phyloP scores from a whole-genome alignment of 805 yeast species.

The Cyberlindnera saturnus region DNA sequence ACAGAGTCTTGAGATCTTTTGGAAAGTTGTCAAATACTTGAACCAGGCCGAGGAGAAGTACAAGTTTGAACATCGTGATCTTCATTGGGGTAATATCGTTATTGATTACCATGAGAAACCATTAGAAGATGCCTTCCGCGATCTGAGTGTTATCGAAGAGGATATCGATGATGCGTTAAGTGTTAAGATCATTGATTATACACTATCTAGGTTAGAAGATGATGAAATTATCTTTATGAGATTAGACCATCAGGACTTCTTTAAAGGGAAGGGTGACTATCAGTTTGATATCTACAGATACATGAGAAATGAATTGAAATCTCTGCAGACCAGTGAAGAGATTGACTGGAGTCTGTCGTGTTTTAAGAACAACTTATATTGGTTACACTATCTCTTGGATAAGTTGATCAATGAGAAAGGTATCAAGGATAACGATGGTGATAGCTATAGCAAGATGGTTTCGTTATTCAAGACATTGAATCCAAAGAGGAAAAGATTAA shows the following conservation, averaged over 20 bases:
- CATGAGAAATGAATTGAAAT: conserved; percentile 36
- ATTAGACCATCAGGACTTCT: conserved; percentile 60
- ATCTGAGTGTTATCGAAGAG: conserved; percentile 16
- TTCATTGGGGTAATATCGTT: conserved; percentile 61
- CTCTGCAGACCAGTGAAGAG: conserved; percentile 15
- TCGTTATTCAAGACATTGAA: conserved; percentile 29
- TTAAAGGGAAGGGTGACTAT: conserved; percentile 53
- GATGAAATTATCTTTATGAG: conserved; percentile 39
- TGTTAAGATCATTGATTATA: conserved; percentile 53
- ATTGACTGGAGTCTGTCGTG: conserved; percentile 43
- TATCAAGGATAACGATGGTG: conserved; percentile 22
- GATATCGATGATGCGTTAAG: conserved; percentile 15
- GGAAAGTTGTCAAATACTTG: conserved; percentile 44
- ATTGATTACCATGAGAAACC: conserved; percentile 27
- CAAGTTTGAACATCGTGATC: conserved; percentile 66
- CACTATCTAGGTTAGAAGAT: conserved; percentile 45
- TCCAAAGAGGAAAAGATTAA: conserved; percentile 26
- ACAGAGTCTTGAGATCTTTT: conserved; percentile 40
- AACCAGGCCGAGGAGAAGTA: conserved; percentile 44
- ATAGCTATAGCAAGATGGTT: conserved; percentile 22
- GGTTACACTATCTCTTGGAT: conserved; percentile 60
- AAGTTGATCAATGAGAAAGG: conserved; percentile 39
- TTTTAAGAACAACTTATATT: conserved; percentile 49
- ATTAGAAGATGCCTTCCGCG: conserved; percentile 19
- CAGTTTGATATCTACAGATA: conserved; percentile 55